phyloP scores from a whole-genome alignment of 352 stramenopile species.

The Globisporangium megalacanthum region DNA sequence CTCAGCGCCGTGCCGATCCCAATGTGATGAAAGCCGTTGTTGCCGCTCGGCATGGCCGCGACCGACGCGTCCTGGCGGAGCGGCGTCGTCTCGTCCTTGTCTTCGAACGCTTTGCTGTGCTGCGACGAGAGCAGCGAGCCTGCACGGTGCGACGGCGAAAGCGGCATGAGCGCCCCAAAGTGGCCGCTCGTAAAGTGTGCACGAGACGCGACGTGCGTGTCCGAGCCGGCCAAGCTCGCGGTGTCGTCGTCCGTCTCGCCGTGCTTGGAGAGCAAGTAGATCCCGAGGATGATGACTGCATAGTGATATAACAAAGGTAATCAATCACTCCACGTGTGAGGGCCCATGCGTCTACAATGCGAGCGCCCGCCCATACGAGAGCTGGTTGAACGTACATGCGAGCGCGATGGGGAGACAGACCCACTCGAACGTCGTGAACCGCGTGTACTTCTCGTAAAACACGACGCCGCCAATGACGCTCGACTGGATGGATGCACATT shows the following conservation, averaged over 20 bases:
- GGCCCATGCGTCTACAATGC: no score
- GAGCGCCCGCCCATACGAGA: not conserved
- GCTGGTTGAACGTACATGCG: slow-evolving; percentile 37
- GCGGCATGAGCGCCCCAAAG: slow-evolving; percentile 77
- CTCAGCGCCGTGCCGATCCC: not conserved
- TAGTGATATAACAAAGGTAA: not conserved
- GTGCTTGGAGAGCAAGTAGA: slow-evolving; percentile 80
- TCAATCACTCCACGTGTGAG: not conserved
- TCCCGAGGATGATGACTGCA: slow-evolving; percentile 78
- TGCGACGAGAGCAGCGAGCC: slow-evolving; percentile 27
- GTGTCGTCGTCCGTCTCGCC: slow-evolving; percentile 39
- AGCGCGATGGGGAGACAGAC: slow-evolving; percentile 73
- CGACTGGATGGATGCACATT: slow-evolving; percentile 39
- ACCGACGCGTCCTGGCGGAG: slow-evolving; percentile 18
- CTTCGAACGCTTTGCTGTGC: slow-evolving; percentile 41
- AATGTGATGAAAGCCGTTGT: slow-evolving; percentile 3
- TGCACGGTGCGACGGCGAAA: slow-evolving; percentile 53
- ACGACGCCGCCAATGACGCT: slow-evolving; percentile 80
- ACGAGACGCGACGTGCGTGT: slow-evolving; percentile 18
- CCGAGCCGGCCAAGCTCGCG: slow-evolving; percentile 17
- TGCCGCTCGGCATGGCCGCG: not conserved
- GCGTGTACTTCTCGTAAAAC: slow-evolving; percentile 83
- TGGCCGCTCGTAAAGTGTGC: slow-evolving; percentile 58
- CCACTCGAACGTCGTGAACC: slow-evolving; percentile 77
- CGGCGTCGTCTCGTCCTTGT: slow-evolving; percentile 39